Percentiles rank a stretch among this genome's conserved stretches.
phyloP scores from a whole-genome alignment of 108 stramenopile genomes.

The Pseudonitzschia multistriata region DNA sequence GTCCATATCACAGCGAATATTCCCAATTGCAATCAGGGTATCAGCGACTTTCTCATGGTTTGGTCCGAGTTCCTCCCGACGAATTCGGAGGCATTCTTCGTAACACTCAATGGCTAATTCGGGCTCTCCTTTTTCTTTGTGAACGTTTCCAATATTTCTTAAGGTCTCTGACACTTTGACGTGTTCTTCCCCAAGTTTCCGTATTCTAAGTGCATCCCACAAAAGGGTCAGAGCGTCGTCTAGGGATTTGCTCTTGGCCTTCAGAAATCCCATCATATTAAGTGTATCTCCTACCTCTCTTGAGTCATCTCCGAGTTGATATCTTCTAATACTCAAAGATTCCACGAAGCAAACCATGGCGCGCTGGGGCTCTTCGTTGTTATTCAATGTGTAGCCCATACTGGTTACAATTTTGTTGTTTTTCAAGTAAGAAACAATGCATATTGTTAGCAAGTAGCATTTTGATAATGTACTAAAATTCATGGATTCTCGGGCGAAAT shows the following conservation, averaged over 20 bases:
- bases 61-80: constrained; percentile 55
- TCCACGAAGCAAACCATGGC: constrained; percentile 67
- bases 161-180: constrained; percentile 74
- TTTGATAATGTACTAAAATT: neutral
- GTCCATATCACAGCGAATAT: constrained; percentile 59
- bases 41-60: constrained; percentile 70
- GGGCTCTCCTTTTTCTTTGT: constrained; percentile 59
- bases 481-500: no score
- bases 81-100: constrained; percentile 66
- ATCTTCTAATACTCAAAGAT: constrained; percentile 54
- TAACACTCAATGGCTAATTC: constrained; percentile 62
- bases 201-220: constrained; percentile 65
- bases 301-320: constrained; percentile 56
- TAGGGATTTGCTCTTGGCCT: constrained; percentile 54
- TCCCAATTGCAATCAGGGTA: constrained; percentile 62
- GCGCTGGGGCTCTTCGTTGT: constrained; percentile 49
- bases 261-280: constrained; percentile 76
- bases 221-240: constrained; percentile 56
- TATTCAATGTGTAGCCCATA: constrained; percentile 71
- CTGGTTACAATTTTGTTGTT: constrained; percentile 21
- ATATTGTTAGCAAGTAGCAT: neutral
- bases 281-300: constrained; percentile 70
- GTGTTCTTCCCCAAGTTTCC: constrained; percentile 57
- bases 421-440: neutral
- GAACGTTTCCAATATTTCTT: constrained; percentile 76